Evolutionary conservation across 2,329 filamentous ascomycete genomes (phyloP), one percentile per base, ranked within the genome.

Genomic region (Domatiomyces catenatus): DNA sequence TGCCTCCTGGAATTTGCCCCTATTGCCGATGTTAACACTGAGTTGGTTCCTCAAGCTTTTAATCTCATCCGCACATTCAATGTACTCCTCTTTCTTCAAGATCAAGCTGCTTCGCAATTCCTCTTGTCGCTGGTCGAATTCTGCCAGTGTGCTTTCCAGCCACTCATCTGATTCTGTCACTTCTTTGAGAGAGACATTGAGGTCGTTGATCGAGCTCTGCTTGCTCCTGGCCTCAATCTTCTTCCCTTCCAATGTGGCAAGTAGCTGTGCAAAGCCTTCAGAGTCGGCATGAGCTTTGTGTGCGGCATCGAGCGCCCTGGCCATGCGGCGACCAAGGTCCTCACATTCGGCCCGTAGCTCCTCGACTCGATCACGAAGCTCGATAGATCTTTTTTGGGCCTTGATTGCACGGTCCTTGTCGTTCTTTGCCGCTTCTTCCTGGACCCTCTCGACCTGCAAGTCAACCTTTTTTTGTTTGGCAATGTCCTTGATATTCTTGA

Each of bases 401-500:
- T 80, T 77, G 49, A 88, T 84, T 6, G 84, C 89, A 52, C 81
- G 84, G 52, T 92, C 85, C 63, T 95, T 96, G 65, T 92, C 84
- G 46, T 77, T 71, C 64, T 92, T 92, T 57, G 84, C 81, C 56
- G 88, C 79, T 42, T 80, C 74, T 63, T 94, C 86, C 52, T 84
- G 76, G 44, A 83, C 78, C 61, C 86, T 86, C 51, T 84, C 75
- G 54, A 82, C 78, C 15, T 72, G 76, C 8, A 96, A 74, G 54
- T 90, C 77, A 56, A 84, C 80, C 36, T 81, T 83, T 57, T 94
- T 83, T 57, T 81, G 83, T 69, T 96, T 98, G 42, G 83, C 77
- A 47, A 96, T 73, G 8, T 81, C 66, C 63, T 94, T 95, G 64
- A 98, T 84, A 64, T 94, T 94, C 45, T 95, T 89, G 53, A 98